A percentile compares a stretch with the other conserved stretches of the same genome.
phyloP scores from a whole-genome alignment of 2,329 filamentous ascomycete genomes.

The Aureobasidium zeae region DNA sequence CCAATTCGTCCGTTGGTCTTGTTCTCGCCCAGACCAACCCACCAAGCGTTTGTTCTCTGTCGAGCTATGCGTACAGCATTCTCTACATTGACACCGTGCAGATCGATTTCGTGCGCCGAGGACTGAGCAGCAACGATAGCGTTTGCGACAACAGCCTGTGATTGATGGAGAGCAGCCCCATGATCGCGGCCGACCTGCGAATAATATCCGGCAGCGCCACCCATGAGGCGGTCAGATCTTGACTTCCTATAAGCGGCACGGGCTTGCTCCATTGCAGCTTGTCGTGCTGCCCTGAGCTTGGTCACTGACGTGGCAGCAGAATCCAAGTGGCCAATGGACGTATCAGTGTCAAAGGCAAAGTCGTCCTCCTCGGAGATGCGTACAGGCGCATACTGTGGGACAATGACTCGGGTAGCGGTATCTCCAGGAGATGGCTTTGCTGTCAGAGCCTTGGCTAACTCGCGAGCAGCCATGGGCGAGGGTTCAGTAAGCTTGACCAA shows the following conservation, averaged over 20 bases:
- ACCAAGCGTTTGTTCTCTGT: slow-evolving; percentile 62
- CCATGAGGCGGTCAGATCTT: slow-evolving; percentile 63
- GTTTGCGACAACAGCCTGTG: slow-evolving; percentile 61
- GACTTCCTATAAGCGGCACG: slow-evolving; percentile 49
- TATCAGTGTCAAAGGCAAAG: slow-evolving; percentile 7
- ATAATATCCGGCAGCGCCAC: slow-evolving; percentile 68
- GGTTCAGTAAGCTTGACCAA: slow-evolving; percentile 50
- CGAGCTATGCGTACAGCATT: slow-evolving; percentile 73
- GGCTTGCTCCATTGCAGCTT: slow-evolving; percentile 49
- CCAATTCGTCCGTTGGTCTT: slow-evolving; percentile 40
- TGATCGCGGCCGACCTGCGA: slow-evolving; percentile 59
- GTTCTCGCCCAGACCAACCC: slow-evolving; percentile 60
- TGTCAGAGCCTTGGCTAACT: slow-evolving; percentile 48
- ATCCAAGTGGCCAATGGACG: slow-evolving; percentile 6
- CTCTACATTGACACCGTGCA: slow-evolving; percentile 74
- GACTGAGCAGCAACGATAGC: slow-evolving; percentile 60
- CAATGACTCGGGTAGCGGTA: slow-evolving; percentile 39
- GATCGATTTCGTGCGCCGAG: slow-evolving; percentile 50
- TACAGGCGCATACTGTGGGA: slow-evolving; percentile 38
- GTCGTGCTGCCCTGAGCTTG: slow-evolving; percentile 39
- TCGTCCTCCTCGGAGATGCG: slow-evolving; percentile 27
- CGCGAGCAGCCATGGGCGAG: slow-evolving; percentile 48
- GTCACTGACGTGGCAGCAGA: slow-evolving; percentile 33
- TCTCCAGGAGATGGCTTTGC: slow-evolving; percentile 24
- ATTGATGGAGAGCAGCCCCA: slow-evolving; percentile 46